Conservation (phyloP, 2,329 filamentous ascomycete species). For the Fusarium pseudograminearum region DNA sequence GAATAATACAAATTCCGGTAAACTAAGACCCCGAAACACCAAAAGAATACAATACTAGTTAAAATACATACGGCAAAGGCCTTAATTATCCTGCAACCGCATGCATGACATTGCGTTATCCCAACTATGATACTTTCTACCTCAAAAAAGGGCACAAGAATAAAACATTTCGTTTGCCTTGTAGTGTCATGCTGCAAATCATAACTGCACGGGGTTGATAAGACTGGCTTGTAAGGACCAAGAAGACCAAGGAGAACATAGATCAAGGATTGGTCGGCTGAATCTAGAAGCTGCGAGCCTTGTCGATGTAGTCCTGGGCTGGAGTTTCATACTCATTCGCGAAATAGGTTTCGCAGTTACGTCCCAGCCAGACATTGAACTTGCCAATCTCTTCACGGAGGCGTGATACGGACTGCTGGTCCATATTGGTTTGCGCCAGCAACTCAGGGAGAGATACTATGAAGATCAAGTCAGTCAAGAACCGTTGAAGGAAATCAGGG, state of each 20-base stretch:
- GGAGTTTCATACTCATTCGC: conserved; percentile 80
- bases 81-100: conserved; percentile 41
- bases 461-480: conserved; percentile 18
- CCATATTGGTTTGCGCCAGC: conserved; percentile 98
- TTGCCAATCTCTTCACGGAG: conserved; percentile 90
- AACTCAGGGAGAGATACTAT: conserved; percentile 91
- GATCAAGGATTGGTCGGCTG: not conserved
- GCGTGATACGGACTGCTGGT: conserved; percentile 87
- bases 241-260: not conserved
- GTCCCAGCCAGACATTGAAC: conserved; percentile 86
- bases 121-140: conserved; percentile 13
- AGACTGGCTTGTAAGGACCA: not conserved
- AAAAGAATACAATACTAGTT: conserved; percentile 11
- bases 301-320: conserved; percentile 77
- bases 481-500: not conserved
- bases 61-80: conserved; percentile 26
- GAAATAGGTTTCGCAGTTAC: conserved; percentile 83
- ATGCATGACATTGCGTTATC: conserved; percentile 13
- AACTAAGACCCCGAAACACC: conserved; percentile 13
- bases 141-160: conserved; percentile 12
- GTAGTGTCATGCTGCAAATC: not conserved
- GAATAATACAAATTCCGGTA: not conserved
- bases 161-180: not conserved
- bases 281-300: conserved; percentile 64
- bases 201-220: not conserved